Percentiles rank a stretch among this genome's conserved stretches.
phyloP scores from a whole-genome alignment of 106 monocot genomes.

The Acanthochlamys bracteata region DNA sequence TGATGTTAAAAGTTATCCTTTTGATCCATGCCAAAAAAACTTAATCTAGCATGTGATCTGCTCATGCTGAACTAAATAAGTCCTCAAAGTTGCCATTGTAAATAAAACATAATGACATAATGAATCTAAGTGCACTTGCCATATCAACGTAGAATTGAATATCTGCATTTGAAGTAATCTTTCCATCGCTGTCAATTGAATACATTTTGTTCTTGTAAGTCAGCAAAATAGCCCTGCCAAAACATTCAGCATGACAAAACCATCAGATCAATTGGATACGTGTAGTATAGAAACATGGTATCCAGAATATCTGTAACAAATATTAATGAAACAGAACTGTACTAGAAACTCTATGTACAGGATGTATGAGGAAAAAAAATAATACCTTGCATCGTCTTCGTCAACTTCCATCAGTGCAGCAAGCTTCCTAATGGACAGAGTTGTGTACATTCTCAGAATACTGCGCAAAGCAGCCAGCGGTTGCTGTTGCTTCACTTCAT shows the following conservation, averaged over 20 bases:
- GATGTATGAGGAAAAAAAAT: not conserved
- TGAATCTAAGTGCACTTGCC: conserved; percentile 22
- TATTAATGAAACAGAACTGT: too few relatives aligned
- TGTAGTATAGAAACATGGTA: too few relatives aligned
- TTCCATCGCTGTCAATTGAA: conserved; percentile 69
- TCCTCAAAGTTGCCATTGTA: too few relatives aligned
- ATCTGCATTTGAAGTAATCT: conserved; percentile 73
- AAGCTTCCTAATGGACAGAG: conserved; percentile 79
- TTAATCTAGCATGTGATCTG: too few relatives aligned
- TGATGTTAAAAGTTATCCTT: too few relatives aligned
- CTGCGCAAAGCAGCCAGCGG: conserved; percentile 63
- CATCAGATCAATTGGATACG: not conserved
- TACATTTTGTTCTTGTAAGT: conserved; percentile 98
- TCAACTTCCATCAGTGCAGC: conserved; percentile 86
- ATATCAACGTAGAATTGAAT: conserved; percentile 78
- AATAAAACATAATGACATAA: too few relatives aligned
- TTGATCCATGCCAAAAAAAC: too few relatives aligned
- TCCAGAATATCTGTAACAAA: too few relatives aligned
- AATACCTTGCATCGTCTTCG: conserved; percentile 70
- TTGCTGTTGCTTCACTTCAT: conserved; percentile 97
- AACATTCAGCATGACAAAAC: conserved; percentile 1
- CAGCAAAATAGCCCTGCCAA: conserved; percentile 71
- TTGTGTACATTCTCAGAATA: conserved; percentile 79
- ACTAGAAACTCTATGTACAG: too few relatives aligned
- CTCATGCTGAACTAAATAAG: too few relatives aligned